Conservation (phyloP, 2,329 filamentous ascomycete species). For the Exophiala aquamarina region DNA sequence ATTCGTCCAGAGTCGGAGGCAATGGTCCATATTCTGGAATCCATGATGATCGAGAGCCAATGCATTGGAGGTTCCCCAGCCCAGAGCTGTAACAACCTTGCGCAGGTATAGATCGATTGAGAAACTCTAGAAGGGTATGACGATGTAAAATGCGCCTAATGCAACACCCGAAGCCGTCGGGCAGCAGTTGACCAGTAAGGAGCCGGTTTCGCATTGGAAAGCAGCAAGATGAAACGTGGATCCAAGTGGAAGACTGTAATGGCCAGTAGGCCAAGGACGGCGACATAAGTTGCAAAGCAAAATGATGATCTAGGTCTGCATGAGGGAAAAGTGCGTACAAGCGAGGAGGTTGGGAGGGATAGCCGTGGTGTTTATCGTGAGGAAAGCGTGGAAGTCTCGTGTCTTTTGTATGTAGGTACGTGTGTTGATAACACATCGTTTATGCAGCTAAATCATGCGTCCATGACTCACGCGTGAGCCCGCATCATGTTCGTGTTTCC, state of each 20-base stretch:
- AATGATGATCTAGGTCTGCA: constrained; percentile 10
- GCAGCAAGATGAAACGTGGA: constrained; percentile 22
- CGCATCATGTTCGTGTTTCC: constrained; percentile 14
- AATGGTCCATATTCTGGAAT: too few relatives aligned
- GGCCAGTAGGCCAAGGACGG: constrained; percentile 8
- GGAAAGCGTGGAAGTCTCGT: constrained; percentile 22
- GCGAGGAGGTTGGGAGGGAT: constrained; percentile 19
- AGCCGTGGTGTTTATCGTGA: not conserved
- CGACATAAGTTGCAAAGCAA: constrained; percentile 4
- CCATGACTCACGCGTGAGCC: constrained; percentile 16
- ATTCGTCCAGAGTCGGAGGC: too few relatives aligned
- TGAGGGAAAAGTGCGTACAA: constrained; percentile 18
- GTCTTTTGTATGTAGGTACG: constrained; percentile 6
- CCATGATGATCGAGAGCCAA: too few relatives aligned
- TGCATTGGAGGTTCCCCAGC: too few relatives aligned
- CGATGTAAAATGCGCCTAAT: constrained; percentile 8
- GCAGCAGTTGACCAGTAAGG: constrained; percentile 14
- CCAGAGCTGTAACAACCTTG: too few relatives aligned
- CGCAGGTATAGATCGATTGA: not conserved
- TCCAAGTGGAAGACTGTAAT: constrained; percentile 1
- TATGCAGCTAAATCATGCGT: not conserved
- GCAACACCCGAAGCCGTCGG: constrained; percentile 12
- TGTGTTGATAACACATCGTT: too few relatives aligned
- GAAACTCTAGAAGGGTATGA: constrained; percentile 12
- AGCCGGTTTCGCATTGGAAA: constrained; percentile 15